Evolutionary conservation across 306 rosid genomes (phyloP).

Genomic region (Rosa multiflora): DNA sequence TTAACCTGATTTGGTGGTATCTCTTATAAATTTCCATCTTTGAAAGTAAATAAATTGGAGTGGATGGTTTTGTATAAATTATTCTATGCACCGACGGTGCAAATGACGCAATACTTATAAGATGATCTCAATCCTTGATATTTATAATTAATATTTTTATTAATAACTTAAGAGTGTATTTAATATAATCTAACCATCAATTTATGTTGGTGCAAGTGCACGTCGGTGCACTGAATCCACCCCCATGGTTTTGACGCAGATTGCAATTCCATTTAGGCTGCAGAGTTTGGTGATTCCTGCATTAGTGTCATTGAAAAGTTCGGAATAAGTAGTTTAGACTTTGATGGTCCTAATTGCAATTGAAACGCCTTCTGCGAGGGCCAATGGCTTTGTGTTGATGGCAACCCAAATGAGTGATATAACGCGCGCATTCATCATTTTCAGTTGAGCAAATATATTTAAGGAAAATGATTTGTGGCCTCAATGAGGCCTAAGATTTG

Average conservation of each 20-base stretch:
- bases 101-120: too few species aligned
- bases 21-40: conserved; percentile 1
- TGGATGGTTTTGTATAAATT: neutral
- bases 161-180: too few species aligned
- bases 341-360: conserved; percentile 7
- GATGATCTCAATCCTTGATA: too few species aligned
- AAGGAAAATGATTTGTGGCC: too few species aligned
- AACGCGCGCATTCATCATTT: neutral
- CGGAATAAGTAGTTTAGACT: neutral
- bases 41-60: conserved; percentile 6
- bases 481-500: too few species aligned
- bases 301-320: neutral
- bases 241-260: neutral
- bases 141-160: too few species aligned
- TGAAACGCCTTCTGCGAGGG: conserved; percentile 15
- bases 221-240: too few species aligned
- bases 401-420: neutral
- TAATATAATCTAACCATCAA: too few species aligned
- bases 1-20: conserved; percentile 17
- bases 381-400: conserved; percentile 26
- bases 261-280: conserved; percentile 6
- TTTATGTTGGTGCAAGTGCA: too few species aligned
- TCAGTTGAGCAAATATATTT: neutral
- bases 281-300: conserved; percentile 17
- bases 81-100: too few species aligned